Percentiles rank a stretch among this genome's conserved stretches.
Conservation (phyloP, 495 filamentous ascomycete genomes). For the Aspergillus steynii region DNA sequence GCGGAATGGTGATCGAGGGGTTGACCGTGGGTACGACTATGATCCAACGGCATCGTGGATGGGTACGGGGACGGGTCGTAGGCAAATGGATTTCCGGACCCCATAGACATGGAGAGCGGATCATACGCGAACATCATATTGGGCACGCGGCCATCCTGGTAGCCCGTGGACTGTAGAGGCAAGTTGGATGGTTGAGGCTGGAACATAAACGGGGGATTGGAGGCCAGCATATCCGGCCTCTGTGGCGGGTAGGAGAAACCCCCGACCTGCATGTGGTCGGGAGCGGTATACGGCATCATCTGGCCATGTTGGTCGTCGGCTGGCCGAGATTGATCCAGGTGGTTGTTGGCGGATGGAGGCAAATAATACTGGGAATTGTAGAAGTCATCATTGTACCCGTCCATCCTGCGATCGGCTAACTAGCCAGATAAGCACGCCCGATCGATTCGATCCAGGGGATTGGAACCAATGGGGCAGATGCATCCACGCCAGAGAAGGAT, state of each 20-base stretch:
- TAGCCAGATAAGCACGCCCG: slow-evolving; percentile 11
- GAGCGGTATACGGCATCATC: slow-evolving; percentile 10
- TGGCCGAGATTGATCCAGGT: slow-evolving; percentile 12
- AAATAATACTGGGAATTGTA: slow-evolving; percentile 18
- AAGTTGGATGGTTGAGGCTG: slow-evolving; percentile 19
- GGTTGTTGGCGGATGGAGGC: slow-evolving; percentile 11
- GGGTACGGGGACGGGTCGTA: slow-evolving; percentile 27
- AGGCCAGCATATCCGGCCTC: slow-evolving; percentile 10
- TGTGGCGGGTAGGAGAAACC: slow-evolving; percentile 19
- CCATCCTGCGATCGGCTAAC: slow-evolving; percentile 14
- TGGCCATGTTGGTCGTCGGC: slow-evolving; percentile 14
- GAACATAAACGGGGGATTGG: slow-evolving; percentile 17
- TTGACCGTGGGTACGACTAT: slow-evolving; percentile 3
- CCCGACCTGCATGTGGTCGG: slow-evolving; percentile 15
- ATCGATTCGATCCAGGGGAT: slow-evolving; percentile 18
- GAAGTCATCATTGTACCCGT: slow-evolving; percentile 20
- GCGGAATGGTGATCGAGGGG: slow-evolving; percentile 18
- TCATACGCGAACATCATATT: slow-evolving; percentile 37
- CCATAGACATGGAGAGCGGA: slow-evolving; percentile 26
- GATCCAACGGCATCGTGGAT: slow-evolving; percentile 21
- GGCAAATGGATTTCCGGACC: slow-evolving; percentile 24
- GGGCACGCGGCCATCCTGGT: slow-evolving; percentile 26
- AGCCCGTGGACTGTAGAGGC: slow-evolving; percentile 9
- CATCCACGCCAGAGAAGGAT: slow-evolving; percentile 11
- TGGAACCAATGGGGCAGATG: slow-evolving; percentile 18